These are phyloP conservation scores for Candida michaelii DNA, from an alignment of 805 yeast genomes.

Conservation along the genomic window DNA sequence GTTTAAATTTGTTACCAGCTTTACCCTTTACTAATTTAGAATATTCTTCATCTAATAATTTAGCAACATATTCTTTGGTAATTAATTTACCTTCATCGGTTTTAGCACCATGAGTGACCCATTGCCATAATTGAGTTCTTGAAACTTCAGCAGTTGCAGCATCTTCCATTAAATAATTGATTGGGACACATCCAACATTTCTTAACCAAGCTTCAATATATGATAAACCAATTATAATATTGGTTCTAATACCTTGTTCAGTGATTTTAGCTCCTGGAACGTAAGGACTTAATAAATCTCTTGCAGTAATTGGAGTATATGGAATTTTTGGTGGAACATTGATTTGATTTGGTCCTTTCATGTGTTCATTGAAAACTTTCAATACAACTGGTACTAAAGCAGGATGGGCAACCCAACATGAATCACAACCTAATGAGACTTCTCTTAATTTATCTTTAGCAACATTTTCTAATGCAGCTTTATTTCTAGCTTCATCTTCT, in stretches of 20 bases:
- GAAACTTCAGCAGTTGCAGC: constrained; percentile 90
- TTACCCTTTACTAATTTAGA: constrained; percentile 51
- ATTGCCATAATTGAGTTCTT: constrained; percentile 77
- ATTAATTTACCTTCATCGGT: constrained; percentile 58
- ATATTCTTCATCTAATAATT: constrained; percentile 62
- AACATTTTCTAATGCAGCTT: constrained; percentile 69
- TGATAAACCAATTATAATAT: constrained; percentile 72
- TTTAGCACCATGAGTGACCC: constrained; percentile 72
- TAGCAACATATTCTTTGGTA: constrained; percentile 58
- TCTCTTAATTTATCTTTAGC: constrained; percentile 75
- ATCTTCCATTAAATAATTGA: constrained; percentile 83
- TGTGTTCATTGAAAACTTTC: constrained; percentile 67
- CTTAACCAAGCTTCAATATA: constrained; percentile 87
- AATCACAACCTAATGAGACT: constrained; percentile 78
- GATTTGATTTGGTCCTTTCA: constrained; percentile 84
- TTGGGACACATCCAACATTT: constrained; percentile 83
- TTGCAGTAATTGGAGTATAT: constrained; percentile 56
- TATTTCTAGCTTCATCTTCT: constrained; percentile 62
- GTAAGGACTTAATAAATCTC: constrained; percentile 61
- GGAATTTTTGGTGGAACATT: constrained; percentile 48
- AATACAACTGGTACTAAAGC: constrained; percentile 74
- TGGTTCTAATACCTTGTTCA: constrained; percentile 66
- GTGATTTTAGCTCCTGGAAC: constrained; percentile 66
- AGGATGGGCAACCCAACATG: constrained; percentile 90
- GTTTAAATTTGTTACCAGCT: constrained; percentile 62